Evolutionary conservation across 2,329 filamentous ascomycete genomes (phyloP).

Genomic region (Blastomyces gilchristii): DNA sequence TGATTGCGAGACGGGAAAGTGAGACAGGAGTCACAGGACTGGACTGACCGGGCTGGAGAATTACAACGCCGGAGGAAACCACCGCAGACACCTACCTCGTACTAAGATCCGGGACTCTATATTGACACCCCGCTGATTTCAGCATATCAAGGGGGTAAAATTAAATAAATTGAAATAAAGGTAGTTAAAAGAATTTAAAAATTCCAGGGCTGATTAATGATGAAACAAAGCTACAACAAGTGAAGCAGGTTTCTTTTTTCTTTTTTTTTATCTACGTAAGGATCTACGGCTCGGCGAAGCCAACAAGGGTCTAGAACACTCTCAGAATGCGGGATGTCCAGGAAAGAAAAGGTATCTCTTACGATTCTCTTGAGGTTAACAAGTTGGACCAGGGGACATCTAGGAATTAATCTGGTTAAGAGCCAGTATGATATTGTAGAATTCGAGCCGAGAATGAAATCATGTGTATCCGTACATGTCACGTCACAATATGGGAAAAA

Average conservation of each 20-base stretch:
- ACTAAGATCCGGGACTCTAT: no score
- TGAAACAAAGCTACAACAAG: no score
- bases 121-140: no score
- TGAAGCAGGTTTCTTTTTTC: no score
- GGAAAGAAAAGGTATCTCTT: background rate
- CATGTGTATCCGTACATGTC: background rate
- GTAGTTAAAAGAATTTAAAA: no score
- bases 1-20: background rate
- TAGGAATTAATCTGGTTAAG: background rate
- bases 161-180: no score
- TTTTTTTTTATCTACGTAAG: background rate
- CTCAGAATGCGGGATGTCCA: background rate
- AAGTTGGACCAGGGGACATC: background rate
- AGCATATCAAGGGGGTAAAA: no score
- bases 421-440: background rate
- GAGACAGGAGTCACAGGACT: background rate
- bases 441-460: background rate
- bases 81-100: no score
- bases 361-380: background rate
- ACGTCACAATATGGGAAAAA: slow-evolving; percentile 2
- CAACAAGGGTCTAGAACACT: background rate
- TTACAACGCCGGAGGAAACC: no score
- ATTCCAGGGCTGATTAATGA: no score
- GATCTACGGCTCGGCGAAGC: background rate
- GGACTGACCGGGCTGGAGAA: no score